phyloP scores from a whole-genome alignment of 768 basidiomycete species.

The Kwoniella sp. region DNA sequence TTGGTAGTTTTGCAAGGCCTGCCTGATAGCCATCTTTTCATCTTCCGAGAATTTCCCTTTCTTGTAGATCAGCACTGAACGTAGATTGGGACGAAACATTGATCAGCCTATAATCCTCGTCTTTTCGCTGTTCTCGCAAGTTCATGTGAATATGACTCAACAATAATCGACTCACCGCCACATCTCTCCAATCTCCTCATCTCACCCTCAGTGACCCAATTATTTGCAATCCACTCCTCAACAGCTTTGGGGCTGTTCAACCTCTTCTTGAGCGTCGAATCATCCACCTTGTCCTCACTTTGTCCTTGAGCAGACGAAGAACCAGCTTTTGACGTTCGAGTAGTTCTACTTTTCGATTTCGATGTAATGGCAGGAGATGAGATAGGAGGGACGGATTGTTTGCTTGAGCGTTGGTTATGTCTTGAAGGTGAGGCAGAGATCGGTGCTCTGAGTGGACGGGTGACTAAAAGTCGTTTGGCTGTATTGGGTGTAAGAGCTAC shows the following conservation, averaged over 20 bases:
- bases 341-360: neutral
- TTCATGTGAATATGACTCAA: no score
- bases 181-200: conserved; percentile 30
- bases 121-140: no score
- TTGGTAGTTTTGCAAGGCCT: conserved; percentile 22
- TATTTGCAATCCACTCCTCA: conserved; percentile 27
- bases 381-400: neutral
- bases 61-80: conserved; percentile 37
- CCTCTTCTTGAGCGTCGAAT: conserved; percentile 11
- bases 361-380: neutral
- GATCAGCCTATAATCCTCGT: no score
- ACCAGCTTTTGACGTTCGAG: neutral
- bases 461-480: neutral
- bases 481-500: neutral
- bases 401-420: conserved; percentile 6
- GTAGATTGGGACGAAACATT: neutral
- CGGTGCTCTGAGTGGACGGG: conserved; percentile 1
- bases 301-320: neutral
- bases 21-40: conserved; percentile 27
- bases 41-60: conserved; percentile 30
- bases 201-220: conserved; percentile 26
- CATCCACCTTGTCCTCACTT: conserved; percentile 7
- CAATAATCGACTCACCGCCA: conserved; percentile 45
- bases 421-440: neutral
- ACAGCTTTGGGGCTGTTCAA: conserved; percentile 20